Base-by-base conservation (phyloP, 768 basidiomycete genomes). In the Kwoniella dejecticola region DNA sequence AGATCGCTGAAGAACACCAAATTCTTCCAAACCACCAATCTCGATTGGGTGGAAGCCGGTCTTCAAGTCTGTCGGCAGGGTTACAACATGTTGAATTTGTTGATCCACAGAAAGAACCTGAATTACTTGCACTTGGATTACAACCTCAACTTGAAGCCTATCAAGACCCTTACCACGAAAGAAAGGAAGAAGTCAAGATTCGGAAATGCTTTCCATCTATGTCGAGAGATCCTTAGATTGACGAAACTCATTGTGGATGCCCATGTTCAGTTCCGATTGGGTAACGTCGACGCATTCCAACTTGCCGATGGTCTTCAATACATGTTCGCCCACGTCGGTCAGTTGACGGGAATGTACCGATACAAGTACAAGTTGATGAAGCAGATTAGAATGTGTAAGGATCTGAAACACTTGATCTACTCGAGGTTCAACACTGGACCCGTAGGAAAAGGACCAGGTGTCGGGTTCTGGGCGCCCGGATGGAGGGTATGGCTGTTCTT, bases 401-500 rank as follows among this genome's bases (percentile, higher is more conserved):
- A 98, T 79, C 79, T 98, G 78, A 99, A 99, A 83, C 94, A 97
- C 77, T 82, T 97, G 63, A 79, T 79, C 46, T 74, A 77, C 65
- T 61, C 65, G 33, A 55, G 72, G 24, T 99, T 99, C 86, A 99
- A 99, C 82, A 98, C 96, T 41, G 96, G 96, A 64, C 96, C 96
- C 63, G 96, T 99, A 49, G 96, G 96, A 23, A 99, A 99, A 79
- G 96, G 96, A 69, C 96, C 96, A 49, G 96, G 96, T 69, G 91
- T 90, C 74, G 96, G 96, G 60, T 98, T 99, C 84, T 99, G 96
- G 96, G 93, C 94, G 49, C 96, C 96, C 31, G 96, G 96, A 36
- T 99, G 96, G 96, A 85, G 96, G 58, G 96, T 99, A 19, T 99
- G 96, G 96, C 81, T 99, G 57, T 99, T 98, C 83, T 99, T 99